Conservation (phyloP, 768 basidiomycete species). For the Exsudoporus frostii region DNA sequence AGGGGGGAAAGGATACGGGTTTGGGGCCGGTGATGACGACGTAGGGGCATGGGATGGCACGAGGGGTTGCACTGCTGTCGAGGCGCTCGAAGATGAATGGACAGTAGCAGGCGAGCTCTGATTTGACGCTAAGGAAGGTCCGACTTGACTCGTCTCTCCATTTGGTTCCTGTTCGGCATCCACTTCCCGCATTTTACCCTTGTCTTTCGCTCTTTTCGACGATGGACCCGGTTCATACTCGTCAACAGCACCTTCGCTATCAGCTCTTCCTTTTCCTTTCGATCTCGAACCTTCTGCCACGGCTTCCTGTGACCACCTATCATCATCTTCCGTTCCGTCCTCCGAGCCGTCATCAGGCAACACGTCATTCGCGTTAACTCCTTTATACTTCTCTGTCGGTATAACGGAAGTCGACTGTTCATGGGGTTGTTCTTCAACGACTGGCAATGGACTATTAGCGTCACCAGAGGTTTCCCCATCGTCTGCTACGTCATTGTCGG, state of each 20-base stretch:
- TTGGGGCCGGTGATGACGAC: constrained; percentile 30
- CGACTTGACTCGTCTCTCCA: constrained; percentile 7
- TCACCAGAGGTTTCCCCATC: not conserved
- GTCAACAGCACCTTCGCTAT: constrained; percentile 12
- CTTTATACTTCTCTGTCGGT: not conserved
- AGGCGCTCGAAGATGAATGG: constrained; percentile 7
- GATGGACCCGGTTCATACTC: constrained; percentile 10
- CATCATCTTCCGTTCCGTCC: constrained; percentile 20
- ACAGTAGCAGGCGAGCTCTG: constrained; percentile 3
- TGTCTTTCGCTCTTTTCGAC: constrained; percentile 9
- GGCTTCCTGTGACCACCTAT: constrained; percentile 19
- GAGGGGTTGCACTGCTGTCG: not conserved
- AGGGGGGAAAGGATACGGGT: constrained; percentile 63
- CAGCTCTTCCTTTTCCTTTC: constrained; percentile 28
- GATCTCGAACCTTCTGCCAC: constrained; percentile 16
- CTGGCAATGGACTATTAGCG: not conserved
- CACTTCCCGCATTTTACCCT: constrained; percentile 23
- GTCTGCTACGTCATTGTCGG: not conserved
- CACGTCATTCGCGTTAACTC: not conserved
- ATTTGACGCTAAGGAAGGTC: constrained; percentile 9
- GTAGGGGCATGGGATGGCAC: not conserved
- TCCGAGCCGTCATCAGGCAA: constrained; percentile 6
- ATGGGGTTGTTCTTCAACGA: not conserved
- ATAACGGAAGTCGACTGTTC: not conserved
- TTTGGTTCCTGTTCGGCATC: constrained; percentile 8